These are phyloP conservation scores for Sonneratia caseolaris DNA, from an alignment of 345 rosid genomes.

Conservation along the genomic window DNA sequence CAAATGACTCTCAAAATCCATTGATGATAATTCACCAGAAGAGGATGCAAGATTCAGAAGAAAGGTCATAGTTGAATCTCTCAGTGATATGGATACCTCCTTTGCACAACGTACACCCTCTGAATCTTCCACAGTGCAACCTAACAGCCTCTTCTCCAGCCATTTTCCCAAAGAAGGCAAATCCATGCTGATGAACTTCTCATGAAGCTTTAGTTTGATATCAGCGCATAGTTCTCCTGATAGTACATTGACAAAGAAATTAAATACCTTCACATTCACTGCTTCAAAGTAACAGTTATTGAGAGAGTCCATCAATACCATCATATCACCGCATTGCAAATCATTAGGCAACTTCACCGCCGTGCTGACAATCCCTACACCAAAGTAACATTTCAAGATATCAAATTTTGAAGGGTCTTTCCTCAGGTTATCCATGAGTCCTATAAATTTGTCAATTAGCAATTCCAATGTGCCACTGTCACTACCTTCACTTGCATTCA, in stretches of 20 bases:
- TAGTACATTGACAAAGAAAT: conserved; percentile 69
- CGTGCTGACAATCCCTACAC: conserved; percentile 37
- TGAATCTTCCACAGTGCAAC: conserved; percentile 43
- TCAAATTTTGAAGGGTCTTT: conserved; percentile 53
- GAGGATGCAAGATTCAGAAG: conserved; percentile 48
- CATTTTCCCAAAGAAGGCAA: conserved; percentile 50
- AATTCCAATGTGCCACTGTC: conserved; percentile 53
- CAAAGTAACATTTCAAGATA: conserved; percentile 56
- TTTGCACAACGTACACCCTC: conserved; percentile 40
- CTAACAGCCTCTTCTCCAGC: conserved; percentile 85
- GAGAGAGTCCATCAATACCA: conserved; percentile 63
- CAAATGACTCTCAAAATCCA: conserved; percentile 57
- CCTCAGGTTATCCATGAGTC: conserved; percentile 63
- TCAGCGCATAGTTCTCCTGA: conserved; percentile 50
- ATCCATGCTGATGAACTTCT: conserved; percentile 63
- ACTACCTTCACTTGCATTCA: conserved; percentile 37
- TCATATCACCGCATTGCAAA: conserved; percentile 53
- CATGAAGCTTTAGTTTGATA: conserved; percentile 51
- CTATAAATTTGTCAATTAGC: conserved; percentile 54
- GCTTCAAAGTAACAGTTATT: conserved; percentile 59
- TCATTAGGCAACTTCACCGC: conserved; percentile 35
- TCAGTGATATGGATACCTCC: conserved; percentile 51
- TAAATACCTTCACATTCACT: conserved; percentile 69
- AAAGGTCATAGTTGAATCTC: conserved; percentile 82
- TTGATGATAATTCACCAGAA: conserved; percentile 30